Evolutionary conservation across 805 yeast species (phyloP).

Genomic region (Spathaspora passalidarum): DNA sequence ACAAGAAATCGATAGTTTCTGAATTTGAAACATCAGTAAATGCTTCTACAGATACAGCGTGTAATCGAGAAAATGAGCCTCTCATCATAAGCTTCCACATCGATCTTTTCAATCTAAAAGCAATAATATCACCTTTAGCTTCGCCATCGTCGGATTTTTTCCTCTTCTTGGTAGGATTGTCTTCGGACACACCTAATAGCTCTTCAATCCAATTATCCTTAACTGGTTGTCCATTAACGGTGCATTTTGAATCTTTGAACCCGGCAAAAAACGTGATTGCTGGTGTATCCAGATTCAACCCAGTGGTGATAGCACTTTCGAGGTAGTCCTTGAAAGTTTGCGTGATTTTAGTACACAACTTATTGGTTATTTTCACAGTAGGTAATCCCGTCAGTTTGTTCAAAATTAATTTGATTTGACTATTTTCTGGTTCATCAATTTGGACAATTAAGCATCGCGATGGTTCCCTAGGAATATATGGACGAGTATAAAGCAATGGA

Average conservation of each 20-base stretch:
- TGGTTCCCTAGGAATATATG: constrained; percentile 31
- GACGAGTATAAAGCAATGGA: constrained; percentile 30
- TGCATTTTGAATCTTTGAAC: constrained; percentile 23
- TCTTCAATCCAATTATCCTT: constrained; percentile 32
- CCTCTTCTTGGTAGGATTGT: constrained; percentile 1
- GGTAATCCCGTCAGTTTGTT: constrained; percentile 24
- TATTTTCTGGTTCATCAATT: constrained; percentile 19
- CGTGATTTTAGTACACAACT: constrained; percentile 18
- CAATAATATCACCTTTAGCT: constrained; percentile 37
- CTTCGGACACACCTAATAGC: constrained; percentile 16
- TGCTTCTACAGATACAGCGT: constrained; percentile 30
- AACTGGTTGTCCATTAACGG: constrained; percentile 35
- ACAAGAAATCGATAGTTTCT: not conserved
- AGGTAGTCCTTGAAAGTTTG: constrained; percentile 22
- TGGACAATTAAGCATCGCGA: constrained; percentile 29
- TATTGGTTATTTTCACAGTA: constrained; percentile 24
- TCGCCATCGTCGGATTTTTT: constrained; percentile 11
- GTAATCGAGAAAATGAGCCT: constrained; percentile 21
- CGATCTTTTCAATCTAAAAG: constrained; percentile 39
- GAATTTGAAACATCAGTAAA: constrained; percentile 18
- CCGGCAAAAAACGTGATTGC: constrained; percentile 21
- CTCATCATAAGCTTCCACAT: constrained; percentile 38
- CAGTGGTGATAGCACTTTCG: constrained; percentile 14
- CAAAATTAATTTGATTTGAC: constrained; percentile 32
- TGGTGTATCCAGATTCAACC: constrained; percentile 16